Evolutionary conservation across 1,139 yeast genomes (phyloP).

Genomic region (Taphrina flavorubra): DNA sequence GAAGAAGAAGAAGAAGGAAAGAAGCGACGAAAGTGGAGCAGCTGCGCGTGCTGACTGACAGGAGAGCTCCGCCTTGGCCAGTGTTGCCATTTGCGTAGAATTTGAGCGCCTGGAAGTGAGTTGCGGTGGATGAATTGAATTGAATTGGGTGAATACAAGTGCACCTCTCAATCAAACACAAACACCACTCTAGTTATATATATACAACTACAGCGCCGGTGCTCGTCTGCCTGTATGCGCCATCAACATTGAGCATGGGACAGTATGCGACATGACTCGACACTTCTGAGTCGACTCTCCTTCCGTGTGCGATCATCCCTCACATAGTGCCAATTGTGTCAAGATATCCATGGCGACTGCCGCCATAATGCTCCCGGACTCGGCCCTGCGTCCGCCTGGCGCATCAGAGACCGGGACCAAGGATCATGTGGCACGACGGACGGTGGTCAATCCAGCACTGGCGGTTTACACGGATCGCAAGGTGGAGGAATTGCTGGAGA

Average conservation of each 20-base stretch:
- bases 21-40: slow-evolving; percentile 9
- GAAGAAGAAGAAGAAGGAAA: not conserved
- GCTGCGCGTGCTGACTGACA: too few species aligned
- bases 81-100: not conserved
- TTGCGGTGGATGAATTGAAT: not conserved
- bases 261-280: not conserved
- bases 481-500: slow-evolving; percentile 27
- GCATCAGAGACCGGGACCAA: not conserved
- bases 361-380: slow-evolving; percentile 17
- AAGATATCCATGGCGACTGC: slow-evolving; percentile 8
- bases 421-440: not conserved
- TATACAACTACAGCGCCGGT: too few species aligned
- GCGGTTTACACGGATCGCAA: slow-evolving; percentile 13
- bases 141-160: too few species aligned
- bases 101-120: not conserved
- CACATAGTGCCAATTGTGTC: not conserved
- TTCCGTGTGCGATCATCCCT: not conserved
- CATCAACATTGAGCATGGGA: not conserved
- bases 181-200: too few species aligned
- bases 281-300: not conserved
- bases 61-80: not conserved
- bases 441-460: not conserved
- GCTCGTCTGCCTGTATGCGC: not conserved
- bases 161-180: too few species aligned
- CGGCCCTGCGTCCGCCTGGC: slow-evolving; percentile 10